Evolutionary conservation across 768 basidiomycete genomes (phyloP), one percentile per base, ranked within the genome.

Genomic region (Pholiota molesta): DNA sequence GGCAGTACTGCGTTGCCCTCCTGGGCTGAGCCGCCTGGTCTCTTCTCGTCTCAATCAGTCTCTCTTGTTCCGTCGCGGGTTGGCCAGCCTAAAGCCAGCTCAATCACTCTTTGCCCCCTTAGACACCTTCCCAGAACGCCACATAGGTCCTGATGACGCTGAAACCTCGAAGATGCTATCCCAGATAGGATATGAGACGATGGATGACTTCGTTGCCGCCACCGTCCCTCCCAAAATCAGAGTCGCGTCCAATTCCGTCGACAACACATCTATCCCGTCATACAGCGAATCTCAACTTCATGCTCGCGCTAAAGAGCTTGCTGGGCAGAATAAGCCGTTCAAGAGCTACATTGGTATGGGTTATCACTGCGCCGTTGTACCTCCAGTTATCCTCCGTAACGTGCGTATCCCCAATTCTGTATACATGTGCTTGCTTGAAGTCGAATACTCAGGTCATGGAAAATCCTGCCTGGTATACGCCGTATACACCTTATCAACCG

Each of bases 301-400:
- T 58, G 76, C 79, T 19, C 80, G 92, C 57, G 95, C 92, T 0
- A 89, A 88, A 71, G 83, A 83, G 66, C 78, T 99, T 10, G 95
- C 88, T n/a, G 77, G 72, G 16, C 81, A 85, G 72, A 99, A 99
- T 76, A 86, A 89, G 75, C 79, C 85, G 5, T 91, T 90, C 75
- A 92, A 90, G 81, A 96, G 89, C 71, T 99, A 95, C 75, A 99
- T 99, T 71, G 97, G 97, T 37, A 95, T 98, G 94, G 97, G 97
- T 9, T 99, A 97, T 76, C 93, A 96, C 72, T 89, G 89, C 66
- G 94, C 95, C 3, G 93, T 97, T 51, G 92, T 97, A 5, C 96
- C 96, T n/a, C 91, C 93, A 8, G 94, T 97, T 54, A 94, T 97
- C 74, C 81, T 97, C 68, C 90, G 96, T 64, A 97, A 97, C 65